Base-by-base conservation (phyloP, 2,329 filamentous ascomycete genomes). In the Trichophyton verrucosum region DNA sequence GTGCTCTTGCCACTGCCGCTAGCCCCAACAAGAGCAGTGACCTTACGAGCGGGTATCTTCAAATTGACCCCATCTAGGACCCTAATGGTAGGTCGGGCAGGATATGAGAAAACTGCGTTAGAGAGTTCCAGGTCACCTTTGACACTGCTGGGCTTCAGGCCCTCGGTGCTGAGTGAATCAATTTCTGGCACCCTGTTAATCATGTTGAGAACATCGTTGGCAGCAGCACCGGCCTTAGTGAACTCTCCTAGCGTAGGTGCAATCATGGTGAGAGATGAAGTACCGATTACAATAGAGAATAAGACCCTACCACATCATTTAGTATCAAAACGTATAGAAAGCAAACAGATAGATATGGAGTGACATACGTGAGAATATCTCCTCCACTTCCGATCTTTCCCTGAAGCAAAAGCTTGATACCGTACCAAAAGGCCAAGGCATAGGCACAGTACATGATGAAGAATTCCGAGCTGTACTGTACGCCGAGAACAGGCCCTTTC, bases 1-100 rank as follows among this genome's bases (percentile, higher is more conserved):
- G 81, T 83, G 5, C 80, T 82, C 64, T 84, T 83, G 2, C 81
- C 82, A 60, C 79, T 81, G 1, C 82, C 82, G 0, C 80, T 83
- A 0, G 81, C 75, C 0, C 82, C 83, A 1, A 85, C 81, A 36
- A 85, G 75, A 2, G 81, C 82, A 0, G 82, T 84, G 0, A 76
- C 76, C 61, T 79, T 78, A 33, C 76, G 76, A 2, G 77, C 74
- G 1, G 77, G 76, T 3, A 80, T 70, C 1, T 70, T 65, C 0
- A 80, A 68, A 1, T 70, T 73, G 33, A 80, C 75, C 42, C 75
- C 66, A 9, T 77, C 68, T 7, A 80, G 64, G 1, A 80, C 76
- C 0, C 69, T 71, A 7, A 73, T 70, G 1, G 74, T 72, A 0
- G 77, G 77, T 0, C 79, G 68, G 4, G 75, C 74, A 0, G 78